A percentile compares a stretch with the other conserved stretches of the same genome.
Conservation (phyloP, 352 stramenopile species). For the Pythium scleroteichum region DNA sequence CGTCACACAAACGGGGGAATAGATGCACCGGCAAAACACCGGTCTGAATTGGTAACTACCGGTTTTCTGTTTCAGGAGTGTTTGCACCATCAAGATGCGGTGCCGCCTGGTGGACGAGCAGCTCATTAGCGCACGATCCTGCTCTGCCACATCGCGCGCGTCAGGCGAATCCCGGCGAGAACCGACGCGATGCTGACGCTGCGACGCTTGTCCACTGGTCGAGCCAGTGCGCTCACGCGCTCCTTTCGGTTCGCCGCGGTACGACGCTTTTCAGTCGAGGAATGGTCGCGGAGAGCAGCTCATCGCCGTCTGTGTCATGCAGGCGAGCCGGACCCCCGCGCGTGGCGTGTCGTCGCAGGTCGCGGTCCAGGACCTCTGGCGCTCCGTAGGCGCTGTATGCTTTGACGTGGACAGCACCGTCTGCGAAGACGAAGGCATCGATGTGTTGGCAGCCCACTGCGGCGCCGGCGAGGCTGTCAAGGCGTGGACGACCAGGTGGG, state of each 20-base stretch:
- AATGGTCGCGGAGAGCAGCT: too few species aligned
- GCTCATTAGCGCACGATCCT: constrained; percentile 1
- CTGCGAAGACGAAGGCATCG: constrained; percentile 97
- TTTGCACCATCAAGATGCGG: constrained; percentile 24
- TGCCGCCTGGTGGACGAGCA: background rate
- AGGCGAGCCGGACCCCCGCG: background rate
- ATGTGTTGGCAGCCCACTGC: constrained; percentile 96
- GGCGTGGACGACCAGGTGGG: constrained; percentile 92
- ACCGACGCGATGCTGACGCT: constrained; percentile 21
- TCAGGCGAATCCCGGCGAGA: constrained; percentile 7
- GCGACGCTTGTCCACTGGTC: constrained; percentile 14
- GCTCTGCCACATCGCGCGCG: constrained; percentile 18
- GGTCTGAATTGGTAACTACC: constrained; percentile 7
- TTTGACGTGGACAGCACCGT: constrained; percentile 98
- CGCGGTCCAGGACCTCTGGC: constrained; percentile 50
- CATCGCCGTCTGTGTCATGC: background rate
- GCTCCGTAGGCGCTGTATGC: constrained; percentile 74
- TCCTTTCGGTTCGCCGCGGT: background rate
- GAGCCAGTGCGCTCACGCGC: constrained; percentile 4
- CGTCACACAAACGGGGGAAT: background rate
- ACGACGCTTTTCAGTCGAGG: background rate
- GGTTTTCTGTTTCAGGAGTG: constrained; percentile 28
- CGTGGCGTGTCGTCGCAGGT: constrained; percentile 16
- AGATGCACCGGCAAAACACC: too few species aligned
- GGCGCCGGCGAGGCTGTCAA: constrained; percentile 94